Evolutionary conservation across 2,329 filamentous ascomycete species (phyloP), one percentile per base, ranked within the genome.

Genomic region (Chlorencoelia australis): DNA sequence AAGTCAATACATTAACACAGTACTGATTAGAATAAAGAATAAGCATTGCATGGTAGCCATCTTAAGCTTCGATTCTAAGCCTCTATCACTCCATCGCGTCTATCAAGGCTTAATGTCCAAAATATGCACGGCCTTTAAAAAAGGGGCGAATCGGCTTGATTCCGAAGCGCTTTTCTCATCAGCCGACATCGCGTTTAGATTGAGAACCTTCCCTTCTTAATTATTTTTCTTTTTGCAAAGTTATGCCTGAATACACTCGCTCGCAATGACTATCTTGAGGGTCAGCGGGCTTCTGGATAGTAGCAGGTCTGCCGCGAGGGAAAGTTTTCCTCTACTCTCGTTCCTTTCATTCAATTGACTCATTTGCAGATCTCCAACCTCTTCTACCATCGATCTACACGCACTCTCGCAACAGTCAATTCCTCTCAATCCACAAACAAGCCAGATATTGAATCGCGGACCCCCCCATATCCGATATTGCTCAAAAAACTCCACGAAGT

Each of bases 381-480:
- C 24, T 38, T 42, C 29, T 35, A 44, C 33, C 42, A 40, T 17
- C 40, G 39, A 36, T 47, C 35, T 33, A 26, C 46, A 19, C 46
- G 54, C 37, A 48, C 27, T 22, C 45, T 57, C 20, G 54, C 54
- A 37, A 57, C 49, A 32, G 45, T 53, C 22, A 48, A 39, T 30
- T 41, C 36, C 11, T 43, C 30, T 20, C 35, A 33, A 13, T 33
- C 45, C 10, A 37, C 46, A 20, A 51, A 51, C 35, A 42, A 46
- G 18, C 49, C 50, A 25, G 47, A 55, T 32, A 51, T 55, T 16
- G 49, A 49, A 33, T 51, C 52, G 9, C 51, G 54, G 34, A 55
- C 71, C 13, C 83, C 86, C 30, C 84, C 84, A 18, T 95, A 95
- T 63, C 70, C 80, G 50, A 87, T 80, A 61, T 81, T 94, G 34